Conservation (phyloP, 306 rosid genomes). For the Begonia peltatifolia region DNA sequence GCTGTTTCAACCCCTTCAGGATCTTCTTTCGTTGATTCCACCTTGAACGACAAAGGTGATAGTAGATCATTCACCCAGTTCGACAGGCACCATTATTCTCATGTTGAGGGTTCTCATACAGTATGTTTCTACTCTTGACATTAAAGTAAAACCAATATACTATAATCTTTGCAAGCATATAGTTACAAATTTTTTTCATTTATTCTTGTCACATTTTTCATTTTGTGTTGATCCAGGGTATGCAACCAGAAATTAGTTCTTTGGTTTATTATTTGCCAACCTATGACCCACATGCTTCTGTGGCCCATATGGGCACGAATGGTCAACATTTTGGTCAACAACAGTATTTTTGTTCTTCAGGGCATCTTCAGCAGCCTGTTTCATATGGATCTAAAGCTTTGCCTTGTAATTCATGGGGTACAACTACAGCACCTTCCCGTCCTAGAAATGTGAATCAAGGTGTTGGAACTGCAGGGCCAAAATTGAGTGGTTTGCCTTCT, state of each 20-base stretch:
- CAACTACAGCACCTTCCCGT: constrained; percentile 18
- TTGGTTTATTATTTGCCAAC: constrained; percentile 5
- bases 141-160: not conserved
- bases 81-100: constrained; percentile 10
- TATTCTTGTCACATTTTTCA: not conserved
- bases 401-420: constrained; percentile 27
- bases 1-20: constrained; percentile 16
- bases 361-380: constrained; percentile 34
- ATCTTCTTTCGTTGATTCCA: constrained; percentile 19
- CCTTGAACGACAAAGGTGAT: constrained; percentile 32
- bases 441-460: constrained; percentile 16
- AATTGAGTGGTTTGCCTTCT: constrained; percentile 19
- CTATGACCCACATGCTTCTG: not conserved
- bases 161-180: not conserved
- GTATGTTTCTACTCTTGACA: constrained; percentile 12
- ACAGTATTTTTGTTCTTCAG: constrained; percentile 32
- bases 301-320: constrained; percentile 22
- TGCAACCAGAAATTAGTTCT: constrained; percentile 19
- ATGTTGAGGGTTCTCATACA: constrained; percentile 15
- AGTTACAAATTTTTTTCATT: not conserved
- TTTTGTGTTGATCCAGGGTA: constrained; percentile 20
- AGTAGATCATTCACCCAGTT: constrained; percentile 19
- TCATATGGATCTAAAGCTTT: constrained; percentile 33
- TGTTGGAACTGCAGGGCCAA: constrained; percentile 17
- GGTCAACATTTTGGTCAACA: constrained; percentile 4